Percentiles rank a stretch among this genome's conserved stretches.
Evolutionary conservation across 257 asterid species (phyloP).

Genomic region (Petunia secreta): DNA sequence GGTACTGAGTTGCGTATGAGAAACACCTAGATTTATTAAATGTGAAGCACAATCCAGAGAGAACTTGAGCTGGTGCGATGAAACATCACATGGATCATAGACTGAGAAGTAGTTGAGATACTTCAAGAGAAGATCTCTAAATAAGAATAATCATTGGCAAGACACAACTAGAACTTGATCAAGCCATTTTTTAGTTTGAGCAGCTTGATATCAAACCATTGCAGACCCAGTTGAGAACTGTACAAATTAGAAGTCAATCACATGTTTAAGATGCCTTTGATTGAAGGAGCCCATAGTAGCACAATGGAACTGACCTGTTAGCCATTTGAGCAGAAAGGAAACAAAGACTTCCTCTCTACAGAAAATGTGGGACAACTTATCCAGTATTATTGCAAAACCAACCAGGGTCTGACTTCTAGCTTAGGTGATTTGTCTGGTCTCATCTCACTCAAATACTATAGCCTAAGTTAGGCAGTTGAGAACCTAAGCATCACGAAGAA

Average conservation of each 20-base stretch:
- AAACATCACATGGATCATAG: background rate
- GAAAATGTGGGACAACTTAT: background rate
- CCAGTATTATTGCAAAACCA: constrained; percentile 4
- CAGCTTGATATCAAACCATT: background rate
- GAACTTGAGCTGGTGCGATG: constrained; percentile 1
- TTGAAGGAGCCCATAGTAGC: background rate
- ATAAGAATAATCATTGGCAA: background rate
- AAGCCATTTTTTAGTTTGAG: background rate
- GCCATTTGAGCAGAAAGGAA: constrained; percentile 14
- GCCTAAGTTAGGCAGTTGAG: constrained; percentile 11
- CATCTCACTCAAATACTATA: background rate
- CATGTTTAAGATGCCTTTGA: background rate
- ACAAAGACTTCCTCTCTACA: background rate
- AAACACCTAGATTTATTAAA: constrained; percentile 11
- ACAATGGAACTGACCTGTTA: background rate
- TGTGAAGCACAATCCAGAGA: background rate
- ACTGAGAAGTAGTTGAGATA: constrained; percentile 5
- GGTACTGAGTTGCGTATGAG: background rate
- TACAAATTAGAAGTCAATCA: constrained; percentile 12
- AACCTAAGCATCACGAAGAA: background rate
- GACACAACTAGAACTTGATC: background rate
- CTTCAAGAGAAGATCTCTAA: background rate
- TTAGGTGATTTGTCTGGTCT: constrained; percentile 9
- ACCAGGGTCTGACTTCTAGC: background rate
- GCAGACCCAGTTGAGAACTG: background rate